Base-by-base conservation (phyloP, 805 yeast species). In the Lachancea waltii region DNA sequence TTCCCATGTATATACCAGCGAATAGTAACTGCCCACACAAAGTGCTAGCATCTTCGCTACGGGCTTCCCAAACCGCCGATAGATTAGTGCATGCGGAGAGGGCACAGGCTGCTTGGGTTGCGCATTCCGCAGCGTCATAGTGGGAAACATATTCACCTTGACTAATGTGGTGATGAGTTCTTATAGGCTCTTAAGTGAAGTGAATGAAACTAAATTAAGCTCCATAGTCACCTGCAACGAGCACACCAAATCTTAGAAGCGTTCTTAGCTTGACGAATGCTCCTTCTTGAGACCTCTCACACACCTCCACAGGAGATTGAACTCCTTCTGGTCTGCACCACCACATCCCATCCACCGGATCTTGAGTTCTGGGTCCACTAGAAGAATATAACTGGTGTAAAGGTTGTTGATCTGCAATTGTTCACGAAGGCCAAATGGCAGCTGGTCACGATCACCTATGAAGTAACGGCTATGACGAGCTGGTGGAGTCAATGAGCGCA, bases 281-380 rank as follows among this genome's bases (percentile, higher is more conserved):
- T 80, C 89, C 41, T 60, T 70, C 44, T 71, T 72, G 20, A 84
- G 52, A 0, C 83, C 82, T 19, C 63, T 63, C 1, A 82, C 79
- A 24, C 80, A 72, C 49, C 74, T 77, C 84, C 87, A 81, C 40
- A 85, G 58, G 11, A 75, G 63, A 13, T 66, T 65, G 33, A 66
- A 63, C 48, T 92, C 98, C 23, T 72, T 71, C n/a, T 71, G 76
- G 11, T 70, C 69, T 1, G 95, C 81, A 27, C 72, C 74, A 2
- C 97, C 98, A 49, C 94, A 77, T 3, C 86, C 84, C 17, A 86
- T 87, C 97, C 97, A 90, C 49, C 97, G 69, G 38, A 92, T 81
- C 50, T 73, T 79, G 36, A 81, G 80, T 10, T 77, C 66, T 11
- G 67, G 68, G 54, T 92, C 98, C 24, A 92, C 71, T 4, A 90